phyloP scores from a whole-genome alignment of 2,329 filamentous ascomycete genomes.

The Botrytis paeoniae region DNA sequence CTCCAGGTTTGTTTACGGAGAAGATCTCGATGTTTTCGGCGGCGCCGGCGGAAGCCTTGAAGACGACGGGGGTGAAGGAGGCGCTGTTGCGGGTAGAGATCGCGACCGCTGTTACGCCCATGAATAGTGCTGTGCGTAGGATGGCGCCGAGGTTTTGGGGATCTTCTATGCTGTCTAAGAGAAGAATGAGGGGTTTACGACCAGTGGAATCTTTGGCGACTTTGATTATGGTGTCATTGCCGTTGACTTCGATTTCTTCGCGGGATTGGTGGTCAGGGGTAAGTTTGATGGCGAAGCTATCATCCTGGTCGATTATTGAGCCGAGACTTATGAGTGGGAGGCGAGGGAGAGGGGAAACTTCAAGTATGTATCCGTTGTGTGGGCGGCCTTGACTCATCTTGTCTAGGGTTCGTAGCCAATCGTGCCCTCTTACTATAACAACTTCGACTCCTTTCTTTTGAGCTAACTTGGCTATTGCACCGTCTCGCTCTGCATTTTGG shows the following conservation, averaged over 20 bases:
- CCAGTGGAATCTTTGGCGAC: slow-evolving; percentile 34
- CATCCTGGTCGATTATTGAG: slow-evolving; percentile 26
- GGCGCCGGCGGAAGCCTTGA: slow-evolving; percentile 87
- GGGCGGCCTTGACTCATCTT: slow-evolving; percentile 79
- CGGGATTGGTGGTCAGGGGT: slow-evolving; percentile 63
- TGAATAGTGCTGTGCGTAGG: slow-evolving; percentile 81
- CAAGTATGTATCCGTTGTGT: slow-evolving; percentile 86
- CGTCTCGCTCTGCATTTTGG: slow-evolving; percentile 47
- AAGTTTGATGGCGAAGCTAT: slow-evolving; percentile 54
- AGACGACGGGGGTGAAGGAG: slow-evolving; percentile 68
- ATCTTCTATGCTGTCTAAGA: slow-evolving; percentile 76
- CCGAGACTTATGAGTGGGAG: slow-evolving; percentile 60
- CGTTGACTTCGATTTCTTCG: slow-evolving; percentile 75
- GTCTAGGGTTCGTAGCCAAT: slow-evolving; percentile 68
- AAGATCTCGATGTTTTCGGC: slow-evolving; percentile 77
- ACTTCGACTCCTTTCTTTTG: slow-evolving; percentile 51
- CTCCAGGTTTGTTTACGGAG: slow-evolving; percentile 60
- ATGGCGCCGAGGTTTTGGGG: slow-evolving; percentile 90
- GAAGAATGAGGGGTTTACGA: slow-evolving; percentile 66
- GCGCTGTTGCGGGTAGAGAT: slow-evolving; percentile 73
- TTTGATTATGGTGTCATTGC: slow-evolving; percentile 52
- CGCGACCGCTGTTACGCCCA: slow-evolving; percentile 82
- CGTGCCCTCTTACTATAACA: slow-evolving; percentile 52
- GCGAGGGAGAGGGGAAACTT: slow-evolving; percentile 78
- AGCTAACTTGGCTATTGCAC: slow-evolving; percentile 47